Conservation (phyloP, 352 stramenopile species). For the Pythium brachiatum region DNA sequence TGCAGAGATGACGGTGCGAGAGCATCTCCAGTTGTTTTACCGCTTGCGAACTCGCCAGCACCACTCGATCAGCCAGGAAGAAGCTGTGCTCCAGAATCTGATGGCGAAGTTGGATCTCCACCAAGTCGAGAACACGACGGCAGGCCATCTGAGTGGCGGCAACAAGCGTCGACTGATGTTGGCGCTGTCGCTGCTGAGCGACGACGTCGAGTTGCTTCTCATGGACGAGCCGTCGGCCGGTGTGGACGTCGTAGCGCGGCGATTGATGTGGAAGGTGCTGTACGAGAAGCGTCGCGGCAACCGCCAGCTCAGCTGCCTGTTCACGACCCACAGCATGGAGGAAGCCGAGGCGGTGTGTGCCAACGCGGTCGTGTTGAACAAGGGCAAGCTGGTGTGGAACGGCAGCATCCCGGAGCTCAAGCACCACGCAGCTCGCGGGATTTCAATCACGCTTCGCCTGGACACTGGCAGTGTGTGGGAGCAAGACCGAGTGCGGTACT, state of each 20-base stretch:
- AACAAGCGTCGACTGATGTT: constrained; percentile 84
- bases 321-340: constrained; percentile 87
- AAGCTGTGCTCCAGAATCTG: constrained; percentile 35
- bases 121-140: constrained; percentile 51
- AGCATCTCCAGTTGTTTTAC: constrained; percentile 76
- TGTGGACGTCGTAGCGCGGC: constrained; percentile 74
- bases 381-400: constrained; percentile 68
- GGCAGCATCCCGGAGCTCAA: constrained; percentile 82
- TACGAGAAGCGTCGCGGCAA: constrained; percentile 52
- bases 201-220: constrained; percentile 61
- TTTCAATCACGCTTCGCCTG: constrained; percentile 69
- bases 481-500: constrained; percentile 36
- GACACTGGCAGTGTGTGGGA: constrained; percentile 46
- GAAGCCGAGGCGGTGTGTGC: constrained; percentile 81
- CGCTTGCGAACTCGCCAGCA: constrained; percentile 40
- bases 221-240: constrained; percentile 82
- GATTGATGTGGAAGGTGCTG: constrained; percentile 79
- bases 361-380: constrained; percentile 75
- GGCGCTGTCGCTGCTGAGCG: constrained; percentile 63
- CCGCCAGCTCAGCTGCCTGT: constrained; percentile 61
- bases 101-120: constrained; percentile 59
- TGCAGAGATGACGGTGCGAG: constrained; percentile 59
- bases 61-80: constrained; percentile 28
- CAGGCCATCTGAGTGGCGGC: constrained; percentile 69
- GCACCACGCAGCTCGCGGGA: constrained; percentile 56